A percentile compares a stretch with the other conserved stretches of the same genome.
Evolutionary conservation across 495 filamentous ascomycete genomes (phyloP).

Genomic region (Recurvomyces mirabilis): DNA sequence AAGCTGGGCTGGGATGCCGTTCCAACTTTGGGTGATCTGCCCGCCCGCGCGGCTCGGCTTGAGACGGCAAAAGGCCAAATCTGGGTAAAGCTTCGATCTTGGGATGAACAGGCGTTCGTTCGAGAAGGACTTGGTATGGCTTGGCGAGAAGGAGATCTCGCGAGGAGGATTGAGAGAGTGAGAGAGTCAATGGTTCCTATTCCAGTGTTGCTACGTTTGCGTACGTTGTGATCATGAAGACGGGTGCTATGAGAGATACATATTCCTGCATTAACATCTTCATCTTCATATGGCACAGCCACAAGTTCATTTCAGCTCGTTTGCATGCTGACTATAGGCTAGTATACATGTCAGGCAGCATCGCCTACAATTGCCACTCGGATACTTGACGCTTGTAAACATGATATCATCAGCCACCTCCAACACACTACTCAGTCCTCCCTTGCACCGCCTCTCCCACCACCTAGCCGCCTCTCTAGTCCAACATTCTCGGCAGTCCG

Average conservation of each 20-base stretch:
- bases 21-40: no score
- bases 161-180: not conserved
- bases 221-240: no score
- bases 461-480: slow-evolving; percentile 9
- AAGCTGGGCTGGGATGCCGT: no score
- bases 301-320: not conserved
- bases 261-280: no score
- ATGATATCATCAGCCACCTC: not conserved
- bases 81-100: not conserved
- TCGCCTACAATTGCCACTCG: no score
- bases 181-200: not conserved
- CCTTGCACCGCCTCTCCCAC: slow-evolving; percentile 4
- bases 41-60: no score
- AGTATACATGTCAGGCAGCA: no score
- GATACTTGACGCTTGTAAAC: no score
- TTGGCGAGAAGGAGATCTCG: not conserved
- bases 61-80: no score
- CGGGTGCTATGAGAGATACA: no score
- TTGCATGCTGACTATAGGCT: slow-evolving; percentile 1
- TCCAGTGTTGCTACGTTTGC: no score
- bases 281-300: no score
- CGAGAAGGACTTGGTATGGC: not conserved
- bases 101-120: not conserved
- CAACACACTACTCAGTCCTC: slow-evolving; percentile 3
- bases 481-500: slow-evolving; percentile 17